Evolutionary conservation across 192 early-diverging fungal genomes (phyloP).

Genomic region (Backusella luteola): DNA sequence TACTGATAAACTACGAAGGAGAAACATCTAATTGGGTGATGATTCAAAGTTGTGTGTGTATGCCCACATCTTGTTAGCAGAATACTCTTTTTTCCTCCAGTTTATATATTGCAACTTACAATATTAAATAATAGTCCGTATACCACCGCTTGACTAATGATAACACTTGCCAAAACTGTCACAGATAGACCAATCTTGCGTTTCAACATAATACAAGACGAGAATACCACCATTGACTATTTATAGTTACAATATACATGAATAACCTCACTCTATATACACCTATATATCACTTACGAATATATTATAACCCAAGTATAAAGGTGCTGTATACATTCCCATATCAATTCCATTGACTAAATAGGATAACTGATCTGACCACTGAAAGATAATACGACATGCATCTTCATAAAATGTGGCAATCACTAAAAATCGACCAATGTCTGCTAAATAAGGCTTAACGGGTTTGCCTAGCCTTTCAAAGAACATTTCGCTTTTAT

Average conservation of each 20-base stretch:
- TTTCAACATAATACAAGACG: conserved; percentile 77
- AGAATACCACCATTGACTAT: conserved; percentile 72
- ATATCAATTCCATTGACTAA: conserved; percentile 79
- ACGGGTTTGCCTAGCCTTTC: conserved; percentile 69
- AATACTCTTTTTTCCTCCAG: too few species aligned
- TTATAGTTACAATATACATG: neutral
- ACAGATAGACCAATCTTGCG: conserved; percentile 79
- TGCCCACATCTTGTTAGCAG: too few species aligned
- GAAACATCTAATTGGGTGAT: conserved; percentile 50
- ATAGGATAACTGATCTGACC: conserved; percentile 85
- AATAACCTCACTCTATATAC: neutral
- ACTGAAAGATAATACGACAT: conserved; percentile 83
- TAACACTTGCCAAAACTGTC: conserved; percentile 71
- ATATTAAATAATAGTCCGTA: conserved; percentile 93
- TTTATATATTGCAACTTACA: conserved; percentile 15
- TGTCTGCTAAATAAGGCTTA: conserved; percentile 86
- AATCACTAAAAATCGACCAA: conserved; percentile 88
- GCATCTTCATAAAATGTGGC: conserved; percentile 95
- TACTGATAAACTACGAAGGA: conserved; percentile 90
- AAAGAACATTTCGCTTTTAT: conserved; percentile 26
- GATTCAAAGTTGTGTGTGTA: too few species aligned
- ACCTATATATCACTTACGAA: conserved; percentile 43
- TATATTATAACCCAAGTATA: conserved; percentile 83
- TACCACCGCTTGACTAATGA: conserved; percentile 83
- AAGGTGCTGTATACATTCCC: conserved; percentile 69